Conservation (phyloP, 148 eudicot species). For the Chenopodium berlandieri region DNA sequence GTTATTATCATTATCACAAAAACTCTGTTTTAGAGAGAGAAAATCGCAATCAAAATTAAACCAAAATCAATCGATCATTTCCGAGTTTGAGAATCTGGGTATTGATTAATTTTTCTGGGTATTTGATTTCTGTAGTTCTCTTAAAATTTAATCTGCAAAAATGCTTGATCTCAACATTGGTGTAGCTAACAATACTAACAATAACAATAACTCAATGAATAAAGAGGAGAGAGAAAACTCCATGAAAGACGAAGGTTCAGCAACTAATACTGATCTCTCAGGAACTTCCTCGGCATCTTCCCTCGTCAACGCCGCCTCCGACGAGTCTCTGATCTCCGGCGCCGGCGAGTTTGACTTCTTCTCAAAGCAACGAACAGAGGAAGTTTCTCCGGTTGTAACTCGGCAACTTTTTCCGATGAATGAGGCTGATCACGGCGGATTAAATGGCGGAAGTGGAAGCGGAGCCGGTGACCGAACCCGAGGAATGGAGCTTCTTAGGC, state of each 20-base stretch:
- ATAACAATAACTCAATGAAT: neutral
- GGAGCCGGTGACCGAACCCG: neutral
- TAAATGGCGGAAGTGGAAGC: neutral
- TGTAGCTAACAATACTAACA: neutral
- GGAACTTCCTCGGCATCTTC: slow-evolving; percentile 54
- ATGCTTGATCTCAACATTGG: slow-evolving; percentile 65
- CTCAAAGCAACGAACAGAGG: slow-evolving; percentile 1
- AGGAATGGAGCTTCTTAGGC: slow-evolving; percentile 18
- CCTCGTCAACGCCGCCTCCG: slow-evolving; percentile 42
- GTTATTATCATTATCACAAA: too few species aligned
- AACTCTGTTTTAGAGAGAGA: neutral
- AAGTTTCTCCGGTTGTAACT: slow-evolving; percentile 33
- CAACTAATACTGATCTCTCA: slow-evolving; percentile 38
- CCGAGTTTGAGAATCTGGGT: slow-evolving; percentile 7
- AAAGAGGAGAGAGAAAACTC: neutral
- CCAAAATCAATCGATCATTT: neutral
- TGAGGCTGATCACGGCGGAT: neutral
- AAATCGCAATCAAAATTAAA: neutral
- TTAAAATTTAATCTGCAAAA: neutral
- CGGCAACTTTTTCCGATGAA: slow-evolving; percentile 51
- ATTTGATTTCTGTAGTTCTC: neutral
- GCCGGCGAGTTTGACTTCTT: slow-evolving; percentile 30
- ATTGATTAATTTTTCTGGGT: slow-evolving; percentile 1
- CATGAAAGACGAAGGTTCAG: slow-evolving; percentile 24
- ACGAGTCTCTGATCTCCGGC: slow-evolving; percentile 33